Conservation (phyloP, 2,329 filamentous ascomycete genomes). For the Stagonosporopsis chrysanthemi region DNA sequence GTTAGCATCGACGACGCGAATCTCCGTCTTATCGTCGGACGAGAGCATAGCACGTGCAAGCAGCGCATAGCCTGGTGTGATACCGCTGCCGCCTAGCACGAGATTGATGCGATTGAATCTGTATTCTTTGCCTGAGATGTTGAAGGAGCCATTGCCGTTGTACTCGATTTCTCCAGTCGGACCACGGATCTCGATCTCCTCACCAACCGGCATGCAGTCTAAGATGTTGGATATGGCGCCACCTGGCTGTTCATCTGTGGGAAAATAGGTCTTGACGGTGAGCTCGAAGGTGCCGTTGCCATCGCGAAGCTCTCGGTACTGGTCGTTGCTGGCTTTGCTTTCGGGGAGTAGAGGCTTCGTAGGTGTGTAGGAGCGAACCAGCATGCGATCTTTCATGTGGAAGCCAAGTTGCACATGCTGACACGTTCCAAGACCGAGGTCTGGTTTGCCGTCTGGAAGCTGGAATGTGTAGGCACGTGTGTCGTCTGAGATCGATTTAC, state of each 20-base stretch:
- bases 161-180: conserved; percentile 62
- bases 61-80: conserved; percentile 62
- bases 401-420: conserved; percentile 64
- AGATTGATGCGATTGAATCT: conserved; percentile 57
- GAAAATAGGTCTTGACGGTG: conserved; percentile 61
- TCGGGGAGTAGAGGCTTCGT: conserved; percentile 49
- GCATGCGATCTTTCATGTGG: conserved; percentile 60
- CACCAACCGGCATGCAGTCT: conserved; percentile 57
- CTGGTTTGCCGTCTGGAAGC: conserved; percentile 51
- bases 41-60: conserved; percentile 54
- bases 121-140: conserved; percentile 52
- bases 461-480: conserved; percentile 58
- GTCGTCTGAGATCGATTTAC: conserved; percentile 54
- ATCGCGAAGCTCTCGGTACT: conserved; percentile 12
- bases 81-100: conserved; percentile 60
- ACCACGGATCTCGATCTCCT: conserved; percentile 61
- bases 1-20: conserved; percentile 59
- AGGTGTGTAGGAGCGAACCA: conserved; percentile 61
- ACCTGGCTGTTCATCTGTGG: conserved; percentile 56
- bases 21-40: conserved; percentile 47
- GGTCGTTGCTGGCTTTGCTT: neutral
- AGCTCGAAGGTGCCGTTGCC: conserved; percentile 31
- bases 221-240: conserved; percentile 64
- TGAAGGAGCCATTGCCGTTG: conserved; percentile 56
- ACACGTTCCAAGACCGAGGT: conserved; percentile 59